These are phyloP conservation scores for Gentiana straminea DNA, from an alignment of 257 asterid species.

Conservation along the genomic window DNA sequence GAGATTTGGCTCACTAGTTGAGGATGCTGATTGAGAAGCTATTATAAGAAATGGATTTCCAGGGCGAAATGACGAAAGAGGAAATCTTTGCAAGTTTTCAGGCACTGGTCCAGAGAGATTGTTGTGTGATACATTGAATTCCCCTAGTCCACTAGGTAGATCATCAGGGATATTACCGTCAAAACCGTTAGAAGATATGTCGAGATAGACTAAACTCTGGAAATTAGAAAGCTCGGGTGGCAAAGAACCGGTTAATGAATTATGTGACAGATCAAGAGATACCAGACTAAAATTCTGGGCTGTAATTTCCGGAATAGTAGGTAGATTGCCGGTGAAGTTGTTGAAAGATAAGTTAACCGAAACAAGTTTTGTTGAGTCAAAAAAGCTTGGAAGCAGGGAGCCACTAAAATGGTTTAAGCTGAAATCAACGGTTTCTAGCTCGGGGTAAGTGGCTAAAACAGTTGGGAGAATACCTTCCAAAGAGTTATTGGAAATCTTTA, in stretches of 20 bases:
- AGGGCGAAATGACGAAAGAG: slow-evolving; percentile 71
- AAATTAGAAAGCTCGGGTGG: slow-evolving; percentile 47
- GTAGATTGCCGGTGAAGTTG: slow-evolving; percentile 49
- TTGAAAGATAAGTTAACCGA: slow-evolving; percentile 55
- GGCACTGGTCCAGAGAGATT: slow-evolving; percentile 82
- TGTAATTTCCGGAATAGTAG: slow-evolving; percentile 22
- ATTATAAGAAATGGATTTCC: slow-evolving; percentile 57
- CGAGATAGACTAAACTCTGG: slow-evolving; percentile 37
- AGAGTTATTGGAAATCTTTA: slow-evolving; percentile 72
- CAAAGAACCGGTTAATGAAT: slow-evolving; percentile 42
- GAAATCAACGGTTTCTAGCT: slow-evolving; percentile 43
- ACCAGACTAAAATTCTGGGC: slow-evolving; percentile 29
- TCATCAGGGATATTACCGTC: slow-evolving; percentile 60
- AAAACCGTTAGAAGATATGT: slow-evolving; percentile 51
- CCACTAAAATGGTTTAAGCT: slow-evolving; percentile 57
- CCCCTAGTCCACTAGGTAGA: slow-evolving; percentile 37
- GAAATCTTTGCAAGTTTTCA: slow-evolving; percentile 49
- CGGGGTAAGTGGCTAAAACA: slow-evolving; percentile 50
- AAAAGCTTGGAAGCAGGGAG: slow-evolving; percentile 43
- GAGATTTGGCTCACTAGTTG: slow-evolving; percentile 22
- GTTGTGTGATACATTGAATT: slow-evolving; percentile 55
- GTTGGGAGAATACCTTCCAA: slow-evolving; percentile 55
- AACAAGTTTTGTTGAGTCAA: slow-evolving; percentile 40
- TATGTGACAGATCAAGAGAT: slow-evolving; percentile 58
- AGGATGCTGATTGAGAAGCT: slow-evolving; percentile 25